Evolutionary conservation across 106 monocot genomes (phyloP), one percentile per base, ranked within the genome.

Genomic region (Posidonia australis): DNA sequence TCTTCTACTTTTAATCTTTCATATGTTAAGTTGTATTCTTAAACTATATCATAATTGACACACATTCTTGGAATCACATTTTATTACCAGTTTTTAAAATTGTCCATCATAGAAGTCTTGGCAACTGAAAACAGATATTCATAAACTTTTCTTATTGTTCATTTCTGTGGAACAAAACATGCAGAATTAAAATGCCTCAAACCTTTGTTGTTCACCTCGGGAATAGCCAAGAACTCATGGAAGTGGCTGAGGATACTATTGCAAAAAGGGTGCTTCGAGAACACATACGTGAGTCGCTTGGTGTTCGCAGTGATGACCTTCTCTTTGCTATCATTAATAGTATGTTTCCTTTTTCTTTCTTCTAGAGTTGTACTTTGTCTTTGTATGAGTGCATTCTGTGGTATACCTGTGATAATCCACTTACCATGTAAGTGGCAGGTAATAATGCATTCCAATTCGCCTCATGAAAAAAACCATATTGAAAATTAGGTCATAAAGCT

Each of bases 131-230:
- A n/a, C n/a, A 10, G n/a, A 13, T 26, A 24, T 56, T 13, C 13
- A 29, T 29, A 30, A 16, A 60, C 18, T 1, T 16, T 36, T 58
- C 26, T 51, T 47, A 11, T 60, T 53, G 20, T 53, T 60, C 19
- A 60, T 32, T 60, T 29, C 16, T 18, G 5, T 60, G 59, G 59
- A 60, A 60, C 19, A 16, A 60, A 5, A 10, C 55, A 46, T 83
- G 55, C 62, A 93, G 94, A 58, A 90, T 96, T 77, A 73, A 72
- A 55, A 96, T 96, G 96, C 96, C 96, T 46, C 51, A 80, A 17
- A 96, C 87, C 14, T 87, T 80, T 82, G 96, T 86, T 62, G 96
- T 90, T 74, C 96, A 96, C 63, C 82, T 96, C 54, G 90, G 96
- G 54, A 96, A 96, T 74, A 96, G 96, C 72, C 87, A 85, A 74